These are phyloP conservation scores for Dichotomopilus funicola DNA, from an alignment of 2,329 filamentous ascomycete genomes.

Conservation along the genomic window DNA sequence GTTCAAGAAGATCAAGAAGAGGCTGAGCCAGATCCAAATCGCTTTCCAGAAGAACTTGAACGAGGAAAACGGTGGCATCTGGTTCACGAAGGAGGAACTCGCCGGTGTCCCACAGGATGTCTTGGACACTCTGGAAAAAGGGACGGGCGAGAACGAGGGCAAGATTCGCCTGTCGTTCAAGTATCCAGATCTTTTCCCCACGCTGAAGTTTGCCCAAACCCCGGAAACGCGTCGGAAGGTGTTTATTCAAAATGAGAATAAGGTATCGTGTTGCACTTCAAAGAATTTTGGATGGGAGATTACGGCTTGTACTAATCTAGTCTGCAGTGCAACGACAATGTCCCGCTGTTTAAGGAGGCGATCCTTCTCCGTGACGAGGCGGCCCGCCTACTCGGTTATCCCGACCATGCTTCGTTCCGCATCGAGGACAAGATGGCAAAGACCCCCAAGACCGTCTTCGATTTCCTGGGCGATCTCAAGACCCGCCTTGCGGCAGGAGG, in stretches of 20 bases:
- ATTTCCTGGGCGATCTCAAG: constrained; percentile 66
- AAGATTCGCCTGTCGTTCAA: constrained; percentile 72
- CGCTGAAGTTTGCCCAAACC: constrained; percentile 69
- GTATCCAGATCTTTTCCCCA: constrained; percentile 73
- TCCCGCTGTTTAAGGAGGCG: constrained; percentile 66
- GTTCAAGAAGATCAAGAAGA: constrained; percentile 83
- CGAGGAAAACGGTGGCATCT: constrained; percentile 74
- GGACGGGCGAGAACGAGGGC: constrained; percentile 63
- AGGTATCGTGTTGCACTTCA: constrained; percentile 36
- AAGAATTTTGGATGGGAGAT: not conserved
- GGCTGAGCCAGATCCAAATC: constrained; percentile 66
- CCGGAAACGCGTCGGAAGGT: constrained; percentile 62
- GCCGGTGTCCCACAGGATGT: constrained; percentile 70
- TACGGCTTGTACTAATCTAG: not conserved
- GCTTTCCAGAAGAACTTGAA: constrained; percentile 75
- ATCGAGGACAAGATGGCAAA: constrained; percentile 87
- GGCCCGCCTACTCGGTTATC: constrained; percentile 69
- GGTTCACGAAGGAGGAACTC: constrained; percentile 68
- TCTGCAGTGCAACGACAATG: constrained; percentile 58
- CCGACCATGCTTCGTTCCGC: constrained; percentile 66
- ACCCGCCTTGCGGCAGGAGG: constrained; percentile 62
- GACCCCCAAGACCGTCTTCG: constrained; percentile 61
- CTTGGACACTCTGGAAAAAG: constrained; percentile 60
- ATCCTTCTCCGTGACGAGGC: constrained; percentile 71
- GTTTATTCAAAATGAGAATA: constrained; percentile 73